phyloP scores from a whole-genome alignment of 495 filamentous ascomycete species.

The Corynascus novoguineensis region DNA sequence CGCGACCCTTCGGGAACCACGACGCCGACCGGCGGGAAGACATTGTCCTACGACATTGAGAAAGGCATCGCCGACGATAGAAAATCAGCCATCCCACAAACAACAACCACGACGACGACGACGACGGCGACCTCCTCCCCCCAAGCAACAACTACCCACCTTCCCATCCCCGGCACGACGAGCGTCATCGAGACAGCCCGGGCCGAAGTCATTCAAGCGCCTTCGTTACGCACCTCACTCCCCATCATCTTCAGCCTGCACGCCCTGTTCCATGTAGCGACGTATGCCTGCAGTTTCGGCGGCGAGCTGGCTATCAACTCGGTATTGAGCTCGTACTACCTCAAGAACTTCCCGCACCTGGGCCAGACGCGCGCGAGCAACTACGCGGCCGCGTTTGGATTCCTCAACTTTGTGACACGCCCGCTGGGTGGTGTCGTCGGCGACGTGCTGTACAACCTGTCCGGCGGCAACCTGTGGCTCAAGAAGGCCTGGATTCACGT shows the following conservation, averaged over 20 bases:
- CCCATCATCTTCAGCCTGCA: conserved; percentile 48
- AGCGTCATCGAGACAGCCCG: conserved; percentile 42
- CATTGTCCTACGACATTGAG: not conserved
- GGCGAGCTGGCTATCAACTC: conserved; percentile 82
- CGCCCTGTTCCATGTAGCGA: conserved; percentile 56
- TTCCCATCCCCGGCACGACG: not conserved
- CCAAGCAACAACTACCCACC: not conserved
- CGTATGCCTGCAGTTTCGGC: conserved; percentile 85
- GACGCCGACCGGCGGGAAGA: not conserved
- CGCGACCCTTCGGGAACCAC: conserved; percentile 22
- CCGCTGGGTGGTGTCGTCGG: conserved; percentile 68
- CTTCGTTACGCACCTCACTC: conserved; percentile 55
- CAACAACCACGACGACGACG: not conserved
- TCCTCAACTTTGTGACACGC: conserved; percentile 72
- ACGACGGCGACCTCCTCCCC: not conserved
- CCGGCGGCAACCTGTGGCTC: conserved; percentile 55
- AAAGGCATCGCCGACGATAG: not conserved
- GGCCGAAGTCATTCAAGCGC: conserved; percentile 61
- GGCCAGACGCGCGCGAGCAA: conserved; percentile 65
- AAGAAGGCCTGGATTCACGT: conserved; percentile 71
- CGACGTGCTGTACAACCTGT: conserved; percentile 63
- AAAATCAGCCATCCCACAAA: not conserved
- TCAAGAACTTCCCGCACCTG: conserved; percentile 66
- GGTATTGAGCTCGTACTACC: conserved; percentile 74
- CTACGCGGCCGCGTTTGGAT: conserved; percentile 88